These are phyloP conservation scores for Thuja plicata DNA, from an alignment of 83 land plant genomes.

Conservation along the genomic window DNA sequence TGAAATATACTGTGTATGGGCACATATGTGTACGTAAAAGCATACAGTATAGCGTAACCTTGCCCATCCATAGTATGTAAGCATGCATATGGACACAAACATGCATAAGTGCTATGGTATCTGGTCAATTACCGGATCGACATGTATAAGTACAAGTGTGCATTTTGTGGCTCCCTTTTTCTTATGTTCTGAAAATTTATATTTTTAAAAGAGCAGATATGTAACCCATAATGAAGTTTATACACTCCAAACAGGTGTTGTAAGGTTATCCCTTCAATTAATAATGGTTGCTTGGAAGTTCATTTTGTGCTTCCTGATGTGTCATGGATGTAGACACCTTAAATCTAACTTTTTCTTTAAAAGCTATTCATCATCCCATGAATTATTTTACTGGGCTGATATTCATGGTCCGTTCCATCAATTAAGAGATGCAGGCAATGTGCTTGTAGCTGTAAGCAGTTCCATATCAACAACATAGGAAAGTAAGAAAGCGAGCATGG, in stretches of 20 bases:
- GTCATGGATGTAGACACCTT: neutral
- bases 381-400: neutral
- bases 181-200: neutral
- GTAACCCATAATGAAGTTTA: neutral
- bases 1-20: neutral
- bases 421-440: neutral
- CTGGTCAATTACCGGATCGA: no score
- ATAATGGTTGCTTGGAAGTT: neutral
- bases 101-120: neutral
- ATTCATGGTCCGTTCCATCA: neutral
- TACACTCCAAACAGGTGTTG: neutral
- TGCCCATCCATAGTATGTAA: neutral
- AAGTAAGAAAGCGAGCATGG: neutral
- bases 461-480: neutral
- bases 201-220: neutral
- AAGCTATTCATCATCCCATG: neutral
- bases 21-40: neutral
- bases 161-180: neutral
- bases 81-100: neutral
- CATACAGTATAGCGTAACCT: neutral
- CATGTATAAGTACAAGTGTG: no score
- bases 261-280: neutral
- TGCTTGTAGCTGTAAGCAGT: neutral
- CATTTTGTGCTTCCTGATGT: neutral
- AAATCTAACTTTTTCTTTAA: neutral